Conservation (phyloP, 352 stramenopile genomes). For the Globisporangium paroecandrum region DNA sequence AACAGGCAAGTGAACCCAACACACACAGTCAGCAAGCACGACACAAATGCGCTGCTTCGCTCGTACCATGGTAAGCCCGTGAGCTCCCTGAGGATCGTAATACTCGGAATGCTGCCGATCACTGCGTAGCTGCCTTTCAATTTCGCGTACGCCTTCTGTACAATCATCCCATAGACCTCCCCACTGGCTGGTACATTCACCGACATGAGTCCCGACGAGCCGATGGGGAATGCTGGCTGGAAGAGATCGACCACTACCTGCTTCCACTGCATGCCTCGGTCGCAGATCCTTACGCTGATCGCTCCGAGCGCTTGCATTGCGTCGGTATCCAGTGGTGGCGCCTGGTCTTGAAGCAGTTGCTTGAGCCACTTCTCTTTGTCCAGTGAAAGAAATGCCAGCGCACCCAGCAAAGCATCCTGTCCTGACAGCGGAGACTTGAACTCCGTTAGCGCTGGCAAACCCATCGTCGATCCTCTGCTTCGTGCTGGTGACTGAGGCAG, state of each 20-base stretch:
- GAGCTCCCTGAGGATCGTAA: slow-evolving; percentile 39
- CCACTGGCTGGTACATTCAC: slow-evolving; percentile 18
- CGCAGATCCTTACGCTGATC: slow-evolving; percentile 27
- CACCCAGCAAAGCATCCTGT: slow-evolving; percentile 33
- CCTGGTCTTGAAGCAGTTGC: slow-evolving; percentile 19
- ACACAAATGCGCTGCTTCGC: neutral
- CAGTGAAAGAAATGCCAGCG: slow-evolving; percentile 24
- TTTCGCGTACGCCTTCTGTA: slow-evolving; percentile 67
- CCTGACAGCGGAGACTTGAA: slow-evolving; percentile 26
- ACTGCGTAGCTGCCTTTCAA: slow-evolving; percentile 38
- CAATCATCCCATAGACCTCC: slow-evolving; percentile 34
- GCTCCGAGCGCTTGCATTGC: neutral
- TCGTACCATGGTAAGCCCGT: slow-evolving; percentile 42
- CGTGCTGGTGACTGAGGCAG: neutral
- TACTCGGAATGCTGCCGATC: slow-evolving; percentile 22
- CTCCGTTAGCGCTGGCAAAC: neutral
- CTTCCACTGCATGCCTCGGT: slow-evolving; percentile 28
- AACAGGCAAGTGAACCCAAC: neutral
- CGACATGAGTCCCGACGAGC: slow-evolving; percentile 26
- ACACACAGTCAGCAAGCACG: neutral
- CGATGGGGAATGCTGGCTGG: slow-evolving; percentile 34
- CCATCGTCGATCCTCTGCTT: neutral
- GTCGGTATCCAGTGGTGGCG: neutral
- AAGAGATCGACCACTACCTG: slow-evolving; percentile 46
- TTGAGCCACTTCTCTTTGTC: slow-evolving; percentile 21